Base-by-base conservation (phyloP, 345 rosid species). In the Bruguiera sexangula region DNA sequence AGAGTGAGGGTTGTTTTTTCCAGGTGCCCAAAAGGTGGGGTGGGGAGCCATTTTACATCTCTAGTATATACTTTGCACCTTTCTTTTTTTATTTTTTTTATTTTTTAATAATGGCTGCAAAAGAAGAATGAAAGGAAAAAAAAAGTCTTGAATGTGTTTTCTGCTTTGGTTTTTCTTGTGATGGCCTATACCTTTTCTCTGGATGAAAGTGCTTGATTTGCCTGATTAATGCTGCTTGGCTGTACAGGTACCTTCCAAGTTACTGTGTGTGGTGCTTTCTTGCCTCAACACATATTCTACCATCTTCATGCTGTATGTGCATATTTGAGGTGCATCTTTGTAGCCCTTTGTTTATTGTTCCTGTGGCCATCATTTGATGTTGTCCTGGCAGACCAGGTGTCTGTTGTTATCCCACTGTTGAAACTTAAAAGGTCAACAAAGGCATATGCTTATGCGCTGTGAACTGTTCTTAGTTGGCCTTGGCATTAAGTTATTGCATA, bases 261-360 rank as follows among this genome's bases (percentile, higher is more conserved):
- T 43, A 89, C 86, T 30, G 93, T 89, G 22, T 89, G 89, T 66
- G 96, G 98, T 32, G 83, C 91, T 51, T 91, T 89, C 80, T 77
- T 94, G 24, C 96, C 97, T 24, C 84, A 93, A 1, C 90, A 91
- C 78, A 77, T 94, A 34, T 89, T 94, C 84, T 85, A 91, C 76
- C 90, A 83, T 18, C 82, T 94, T 75, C 96, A 94, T 74, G 97
- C 96, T 0, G 58, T 91, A 4, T 91, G 91, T 75, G 97, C 98
- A 54, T 94, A 94, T 78, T 16, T 89, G 69, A 80, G 93, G 75
- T 89, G 98, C 81, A 76, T 94, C 64, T 88, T 85, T 76, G 88
- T 91, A 75, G 95, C 98, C 32, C 83, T 94, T 43, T 86, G 89
- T 64, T 63, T 91, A 65, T 76, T 94, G 46, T 79, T 91, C 73